These are phyloP conservation scores for Cerrena zonata DNA, from an alignment of 1,284 basidiomycete species.

Conservation along the genomic window DNA sequence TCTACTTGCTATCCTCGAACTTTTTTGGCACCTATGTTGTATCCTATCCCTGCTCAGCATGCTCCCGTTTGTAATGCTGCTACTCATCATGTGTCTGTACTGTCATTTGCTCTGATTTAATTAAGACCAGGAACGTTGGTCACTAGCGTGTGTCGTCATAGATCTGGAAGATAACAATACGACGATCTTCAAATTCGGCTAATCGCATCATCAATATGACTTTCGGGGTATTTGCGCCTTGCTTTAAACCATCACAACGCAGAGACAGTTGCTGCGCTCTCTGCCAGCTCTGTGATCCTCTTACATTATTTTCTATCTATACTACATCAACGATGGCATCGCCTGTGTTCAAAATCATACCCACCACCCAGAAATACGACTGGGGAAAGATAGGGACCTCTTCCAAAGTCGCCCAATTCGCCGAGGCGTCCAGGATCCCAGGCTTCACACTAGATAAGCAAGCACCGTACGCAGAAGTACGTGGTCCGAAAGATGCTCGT, in stretches of 20 bases:
- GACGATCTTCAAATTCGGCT: neutral
- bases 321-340: neutral
- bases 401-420: slow-evolving; percentile 62
- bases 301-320: neutral
- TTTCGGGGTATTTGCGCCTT: neutral
- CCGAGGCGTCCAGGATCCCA: slow-evolving; percentile 34
- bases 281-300: neutral
- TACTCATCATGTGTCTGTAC: no score
- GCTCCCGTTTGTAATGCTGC: no score
- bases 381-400: slow-evolving; percentile 64
- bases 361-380: slow-evolving; percentile 68
- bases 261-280: neutral
- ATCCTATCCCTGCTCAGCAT: neutral
- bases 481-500: neutral
- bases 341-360: slow-evolving; percentile 61
- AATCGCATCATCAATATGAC: neutral
- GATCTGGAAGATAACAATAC: no score
- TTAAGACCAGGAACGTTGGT: no score
- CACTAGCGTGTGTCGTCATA: no score
- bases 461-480: slow-evolving; percentile 62
- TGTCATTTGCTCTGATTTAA: no score
- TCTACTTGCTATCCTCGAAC: neutral
- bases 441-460: slow-evolving; percentile 47
- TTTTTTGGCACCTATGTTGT: neutral
- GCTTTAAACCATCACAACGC: neutral